Evolutionary conservation across 1,284 basidiomycete species (phyloP).

Genomic region (Moesziomyces sp.): DNA sequence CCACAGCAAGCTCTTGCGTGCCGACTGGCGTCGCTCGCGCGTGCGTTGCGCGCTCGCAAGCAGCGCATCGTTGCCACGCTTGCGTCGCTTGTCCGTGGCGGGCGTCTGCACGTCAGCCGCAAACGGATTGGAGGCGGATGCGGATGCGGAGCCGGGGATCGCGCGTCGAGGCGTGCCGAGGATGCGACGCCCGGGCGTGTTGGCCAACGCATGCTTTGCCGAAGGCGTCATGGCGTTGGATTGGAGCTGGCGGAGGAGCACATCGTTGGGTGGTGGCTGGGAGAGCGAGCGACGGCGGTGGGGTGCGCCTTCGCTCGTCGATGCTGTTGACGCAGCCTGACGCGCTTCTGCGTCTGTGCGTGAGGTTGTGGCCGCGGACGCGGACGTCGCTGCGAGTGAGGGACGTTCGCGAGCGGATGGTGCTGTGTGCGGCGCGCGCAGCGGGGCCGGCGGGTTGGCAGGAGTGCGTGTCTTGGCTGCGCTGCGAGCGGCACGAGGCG

Average conservation of each 20-base stretch:
- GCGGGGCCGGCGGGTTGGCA: constrained; percentile 1
- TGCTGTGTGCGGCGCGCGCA: constrained; percentile 32
- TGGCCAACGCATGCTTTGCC: constrained; percentile 22
- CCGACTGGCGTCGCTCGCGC: constrained; percentile 18
- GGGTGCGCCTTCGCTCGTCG: constrained; percentile 4
- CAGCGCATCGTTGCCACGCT: constrained; percentile 39
- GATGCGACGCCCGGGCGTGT: constrained; percentile 32
- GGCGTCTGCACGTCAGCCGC: constrained; percentile 32
- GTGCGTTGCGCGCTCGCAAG: constrained; percentile 42
- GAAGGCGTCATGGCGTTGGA: constrained; percentile 31
- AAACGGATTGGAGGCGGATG: constrained; percentile 19
- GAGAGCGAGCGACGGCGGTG: constrained; percentile 40
- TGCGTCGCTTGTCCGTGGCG: constrained; percentile 44
- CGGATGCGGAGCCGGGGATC: constrained; percentile 7
- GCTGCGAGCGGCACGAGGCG: constrained; percentile 20
- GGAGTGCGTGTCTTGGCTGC: constrained; percentile 20
- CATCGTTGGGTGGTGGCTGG: constrained; percentile 47
- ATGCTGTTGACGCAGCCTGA: constrained; percentile 1
- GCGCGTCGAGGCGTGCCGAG: constrained; percentile 34
- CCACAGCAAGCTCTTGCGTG: constrained; percentile 42
- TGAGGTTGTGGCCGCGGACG: constrained; percentile 4
- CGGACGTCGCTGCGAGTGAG: constrained; percentile 8
- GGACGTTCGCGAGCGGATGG: constrained; percentile 12
- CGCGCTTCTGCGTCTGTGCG: neutral
- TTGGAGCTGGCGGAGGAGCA: constrained; percentile 40